Percentiles rank a stretch among this genome's conserved stretches.
Conservation (phyloP, 768 basidiomycete species). For the Zangia roseola region DNA sequence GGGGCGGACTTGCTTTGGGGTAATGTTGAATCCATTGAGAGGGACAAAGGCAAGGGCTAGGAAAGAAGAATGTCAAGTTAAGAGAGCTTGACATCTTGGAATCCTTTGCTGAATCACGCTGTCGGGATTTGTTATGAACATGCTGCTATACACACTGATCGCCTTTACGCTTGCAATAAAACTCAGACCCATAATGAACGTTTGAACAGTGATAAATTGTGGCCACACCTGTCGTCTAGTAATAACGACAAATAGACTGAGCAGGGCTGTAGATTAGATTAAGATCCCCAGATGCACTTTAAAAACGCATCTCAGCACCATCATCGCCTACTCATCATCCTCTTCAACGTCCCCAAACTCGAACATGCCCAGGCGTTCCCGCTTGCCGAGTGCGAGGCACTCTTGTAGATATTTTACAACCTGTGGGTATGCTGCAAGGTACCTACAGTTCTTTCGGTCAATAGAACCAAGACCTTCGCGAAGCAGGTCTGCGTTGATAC, state of each 20-base stretch:
- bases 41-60: too few species aligned
- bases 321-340: conserved; percentile 57
- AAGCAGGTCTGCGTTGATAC: conserved; percentile 87
- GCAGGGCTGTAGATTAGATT: conserved; percentile 13
- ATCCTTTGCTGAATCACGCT: background rate
- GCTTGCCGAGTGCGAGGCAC: conserved; percentile 63
- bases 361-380: conserved; percentile 78
- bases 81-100: background rate
- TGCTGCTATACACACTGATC: too few species aligned
- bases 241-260: conserved; percentile 1
- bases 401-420: conserved; percentile 64
- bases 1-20: conserved; percentile 28
- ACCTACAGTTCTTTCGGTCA: conserved; percentile 76
- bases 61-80: too few species aligned
- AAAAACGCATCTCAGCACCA: conserved; percentile 15
- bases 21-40: conserved; percentile 14
- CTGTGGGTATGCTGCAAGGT: conserved; percentile 67
- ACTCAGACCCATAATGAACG: conserved; percentile 9
- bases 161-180: background rate
- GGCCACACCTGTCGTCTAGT: background rate
- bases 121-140: too few species aligned
- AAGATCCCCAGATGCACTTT: conserved; percentile 11
- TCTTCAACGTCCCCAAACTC: conserved; percentile 92
- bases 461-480: conserved; percentile 83
- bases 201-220: background rate